Evolutionary conservation across 305 asterid genomes (phyloP).

Genomic region (Salvia sclarea): DNA sequence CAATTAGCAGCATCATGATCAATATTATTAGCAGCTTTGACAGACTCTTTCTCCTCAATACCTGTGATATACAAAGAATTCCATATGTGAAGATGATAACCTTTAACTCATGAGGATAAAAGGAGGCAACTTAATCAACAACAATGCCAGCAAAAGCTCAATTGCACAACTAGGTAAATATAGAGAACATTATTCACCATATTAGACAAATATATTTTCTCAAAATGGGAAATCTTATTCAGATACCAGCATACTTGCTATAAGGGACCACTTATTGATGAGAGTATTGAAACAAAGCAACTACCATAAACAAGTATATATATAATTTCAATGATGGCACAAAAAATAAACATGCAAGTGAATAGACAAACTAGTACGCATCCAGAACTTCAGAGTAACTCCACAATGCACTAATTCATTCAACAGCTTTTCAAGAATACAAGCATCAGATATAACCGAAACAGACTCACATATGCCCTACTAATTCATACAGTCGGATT

Average conservation of each 20-base stretch:
- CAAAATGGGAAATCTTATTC: background rate
- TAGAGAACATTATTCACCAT: background rate
- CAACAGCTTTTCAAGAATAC: constrained; percentile 11
- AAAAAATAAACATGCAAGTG: background rate
- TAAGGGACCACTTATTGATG: background rate
- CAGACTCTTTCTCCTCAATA: constrained; percentile 64
- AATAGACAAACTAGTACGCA: background rate
- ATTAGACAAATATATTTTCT: background rate
- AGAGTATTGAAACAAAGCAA: background rate
- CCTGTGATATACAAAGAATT: constrained; percentile 48
- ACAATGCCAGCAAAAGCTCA: constrained; percentile 17
- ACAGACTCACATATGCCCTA: background rate
- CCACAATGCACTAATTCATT: background rate
- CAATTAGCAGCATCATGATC: constrained; percentile 51
- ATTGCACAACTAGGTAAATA: constrained; percentile 9
- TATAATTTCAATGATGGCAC: background rate
- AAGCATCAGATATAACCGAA: background rate
- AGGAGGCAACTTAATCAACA: background rate
- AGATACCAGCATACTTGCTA: constrained; percentile 3
- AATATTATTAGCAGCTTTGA: constrained; percentile 43
- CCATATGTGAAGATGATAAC: constrained; percentile 13
- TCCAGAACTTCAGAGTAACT: constrained; percentile 4
- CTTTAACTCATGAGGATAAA: background rate
- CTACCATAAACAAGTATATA: background rate
- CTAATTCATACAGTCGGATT: background rate